These are phyloP conservation scores for Canavalia gladiata DNA, from an alignment of 306 rosid species.

Conservation along the genomic window DNA sequence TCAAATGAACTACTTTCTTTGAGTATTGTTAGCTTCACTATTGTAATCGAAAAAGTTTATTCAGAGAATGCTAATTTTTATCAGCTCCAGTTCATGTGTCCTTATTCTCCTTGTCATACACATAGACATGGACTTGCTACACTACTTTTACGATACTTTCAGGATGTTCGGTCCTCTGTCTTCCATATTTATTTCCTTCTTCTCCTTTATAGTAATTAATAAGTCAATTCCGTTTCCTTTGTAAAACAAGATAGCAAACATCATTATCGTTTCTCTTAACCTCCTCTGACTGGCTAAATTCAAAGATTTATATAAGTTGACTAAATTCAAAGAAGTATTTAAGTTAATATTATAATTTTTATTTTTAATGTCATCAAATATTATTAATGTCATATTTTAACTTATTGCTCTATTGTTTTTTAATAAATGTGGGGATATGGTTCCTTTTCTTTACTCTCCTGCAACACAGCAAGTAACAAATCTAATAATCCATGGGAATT, in stretches of 20 bases:
- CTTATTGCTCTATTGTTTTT: not conserved
- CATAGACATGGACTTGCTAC: not conserved
- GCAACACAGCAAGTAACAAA: not conserved
- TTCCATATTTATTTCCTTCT: not conserved
- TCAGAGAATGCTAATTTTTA: slow-evolving; percentile 5
- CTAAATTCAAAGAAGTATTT: slow-evolving; percentile 5
- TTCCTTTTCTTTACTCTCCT: not conserved
- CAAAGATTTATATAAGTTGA: not conserved
- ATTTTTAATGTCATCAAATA: not conserved
- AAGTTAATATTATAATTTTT: not conserved
- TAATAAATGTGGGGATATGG: too few species aligned
- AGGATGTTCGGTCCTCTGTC: slow-evolving; percentile 1
- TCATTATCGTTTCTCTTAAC: not conserved
- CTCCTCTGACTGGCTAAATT: not conserved
- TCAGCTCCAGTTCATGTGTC: not conserved
- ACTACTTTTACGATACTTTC: not conserved
- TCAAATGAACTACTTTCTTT: not conserved
- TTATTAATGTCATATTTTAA: not conserved
- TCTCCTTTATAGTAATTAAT: not conserved
- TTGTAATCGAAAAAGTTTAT: not conserved
- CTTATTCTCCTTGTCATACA: not conserved
- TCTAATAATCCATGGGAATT: not conserved
- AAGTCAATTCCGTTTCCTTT: slow-evolving; percentile 9
- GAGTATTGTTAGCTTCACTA: not conserved
- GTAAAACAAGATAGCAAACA: slow-evolving; percentile 6